phyloP scores from a whole-genome alignment of 2,329 filamentous ascomycete species.

The Polychaeton citri region DNA sequence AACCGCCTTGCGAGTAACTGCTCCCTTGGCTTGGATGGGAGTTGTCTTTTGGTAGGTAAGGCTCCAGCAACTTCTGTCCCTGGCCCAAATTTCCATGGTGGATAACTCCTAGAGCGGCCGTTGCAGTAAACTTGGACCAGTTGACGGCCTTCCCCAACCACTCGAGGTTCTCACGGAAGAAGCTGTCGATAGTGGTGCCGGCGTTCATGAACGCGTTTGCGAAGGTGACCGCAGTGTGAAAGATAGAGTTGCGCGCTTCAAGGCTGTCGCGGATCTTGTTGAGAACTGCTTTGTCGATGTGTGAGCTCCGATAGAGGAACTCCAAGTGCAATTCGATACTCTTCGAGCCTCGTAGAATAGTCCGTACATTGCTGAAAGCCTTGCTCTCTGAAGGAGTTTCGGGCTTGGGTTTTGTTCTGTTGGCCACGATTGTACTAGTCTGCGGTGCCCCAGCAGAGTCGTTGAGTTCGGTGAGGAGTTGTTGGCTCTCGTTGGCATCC shows the following conservation, averaged over 20 bases:
- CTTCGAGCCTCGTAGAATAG: slow-evolving; percentile 73
- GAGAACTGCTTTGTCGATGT: slow-evolving; percentile 77
- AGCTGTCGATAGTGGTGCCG: slow-evolving; percentile 93
- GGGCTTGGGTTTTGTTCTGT: slow-evolving; percentile 28
- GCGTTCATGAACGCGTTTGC: slow-evolving; percentile 99
- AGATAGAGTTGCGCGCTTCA: slow-evolving; percentile 93
- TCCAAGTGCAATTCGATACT: slow-evolving; percentile 91
- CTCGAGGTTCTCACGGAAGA: slow-evolving; percentile 94
- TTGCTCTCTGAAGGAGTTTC: slow-evolving; percentile 38
- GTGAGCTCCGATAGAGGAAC: slow-evolving; percentile 92
- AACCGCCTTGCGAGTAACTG: slow-evolving; percentile 90
- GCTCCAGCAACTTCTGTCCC: slow-evolving; percentile 82
- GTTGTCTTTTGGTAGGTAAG: slow-evolving; percentile 73
- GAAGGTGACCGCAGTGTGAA: slow-evolving; percentile 93
- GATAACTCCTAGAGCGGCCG: slow-evolving; percentile 88
- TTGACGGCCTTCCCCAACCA: slow-evolving; percentile 98
- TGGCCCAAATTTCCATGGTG: slow-evolving; percentile 91
- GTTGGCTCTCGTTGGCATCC: slow-evolving; percentile 44
- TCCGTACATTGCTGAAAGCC: slow-evolving; percentile 43
- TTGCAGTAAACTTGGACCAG: slow-evolving; percentile 98
- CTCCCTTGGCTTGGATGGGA: slow-evolving; percentile 62
- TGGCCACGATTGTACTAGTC: slow-evolving; percentile 40
- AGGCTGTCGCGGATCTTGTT: slow-evolving; percentile 95
- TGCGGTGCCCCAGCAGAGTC: slow-evolving; percentile 36
- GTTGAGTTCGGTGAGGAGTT: slow-evolving; percentile 43